These are phyloP conservation scores for Phytophthora cryptogea DNA, from an alignment of 352 stramenopile genomes.

Conservation along the genomic window DNA sequence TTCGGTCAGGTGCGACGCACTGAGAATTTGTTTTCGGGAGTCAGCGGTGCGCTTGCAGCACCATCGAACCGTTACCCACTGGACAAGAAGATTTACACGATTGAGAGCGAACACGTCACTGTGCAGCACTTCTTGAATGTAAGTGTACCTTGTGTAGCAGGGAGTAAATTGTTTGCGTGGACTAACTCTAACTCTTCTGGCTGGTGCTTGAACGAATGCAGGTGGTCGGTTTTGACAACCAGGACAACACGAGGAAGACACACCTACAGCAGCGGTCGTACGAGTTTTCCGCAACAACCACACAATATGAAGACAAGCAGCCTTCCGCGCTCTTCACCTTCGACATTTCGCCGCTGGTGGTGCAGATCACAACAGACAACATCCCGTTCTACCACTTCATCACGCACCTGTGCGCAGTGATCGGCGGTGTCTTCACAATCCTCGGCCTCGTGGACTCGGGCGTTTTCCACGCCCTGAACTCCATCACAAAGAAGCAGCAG, in stretches of 20 bases:
- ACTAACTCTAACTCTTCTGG: constrained; percentile 6
- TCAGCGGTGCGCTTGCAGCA: constrained; percentile 38
- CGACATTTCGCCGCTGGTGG: constrained; percentile 82
- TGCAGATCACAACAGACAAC: constrained; percentile 65
- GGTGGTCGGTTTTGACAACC: constrained; percentile 78
- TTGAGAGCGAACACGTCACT: constrained; percentile 72
- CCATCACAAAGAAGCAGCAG: constrained; percentile 85
- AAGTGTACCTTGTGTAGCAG: constrained; percentile 47
- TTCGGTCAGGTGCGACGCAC: constrained; percentile 78
- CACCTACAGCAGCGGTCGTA: constrained; percentile 69
- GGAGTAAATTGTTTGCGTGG: not conserved
- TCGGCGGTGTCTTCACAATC: constrained; percentile 85
- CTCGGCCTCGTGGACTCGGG: constrained; percentile 84
- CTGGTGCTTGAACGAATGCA: constrained; percentile 16
- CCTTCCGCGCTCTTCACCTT: constrained; percentile 78
- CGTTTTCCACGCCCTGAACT: constrained; percentile 82
- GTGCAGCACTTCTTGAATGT: constrained; percentile 87
- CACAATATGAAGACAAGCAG: constrained; percentile 71
- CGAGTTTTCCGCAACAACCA: constrained; percentile 79
- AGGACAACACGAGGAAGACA: constrained; percentile 55
- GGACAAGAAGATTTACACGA: constrained; percentile 56
- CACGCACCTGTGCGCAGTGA: constrained; percentile 81
- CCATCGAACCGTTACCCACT: constrained; percentile 70
- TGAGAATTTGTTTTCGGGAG: constrained; percentile 62
- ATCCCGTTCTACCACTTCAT: constrained; percentile 88